Percentiles rank a stretch among this genome's conserved stretches.
Conservation (phyloP, 257 asterid genomes). For the Ocimum tenuiflorum region DNA sequence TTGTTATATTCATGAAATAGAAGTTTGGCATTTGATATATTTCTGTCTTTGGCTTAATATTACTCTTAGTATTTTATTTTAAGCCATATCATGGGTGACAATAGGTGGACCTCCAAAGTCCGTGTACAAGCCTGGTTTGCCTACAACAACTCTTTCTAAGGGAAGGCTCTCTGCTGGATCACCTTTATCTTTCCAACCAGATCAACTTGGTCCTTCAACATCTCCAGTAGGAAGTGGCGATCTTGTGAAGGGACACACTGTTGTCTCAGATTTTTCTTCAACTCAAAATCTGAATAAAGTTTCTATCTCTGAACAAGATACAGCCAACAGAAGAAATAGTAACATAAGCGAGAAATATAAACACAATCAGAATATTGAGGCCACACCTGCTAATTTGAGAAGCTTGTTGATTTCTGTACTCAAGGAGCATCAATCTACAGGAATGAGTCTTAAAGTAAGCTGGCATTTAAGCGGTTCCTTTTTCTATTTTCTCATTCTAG, state of each 20-base stretch:
- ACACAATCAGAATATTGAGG: constrained; percentile 31
- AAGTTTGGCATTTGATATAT: background rate
- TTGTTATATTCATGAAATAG: constrained; percentile 1
- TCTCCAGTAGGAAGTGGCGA: constrained; percentile 53
- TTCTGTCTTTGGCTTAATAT: background rate
- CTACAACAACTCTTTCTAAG: constrained; percentile 47
- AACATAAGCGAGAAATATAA: constrained; percentile 41
- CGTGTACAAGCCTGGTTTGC: constrained; percentile 47
- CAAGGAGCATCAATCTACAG: constrained; percentile 57
- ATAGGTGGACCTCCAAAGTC: constrained; percentile 62
- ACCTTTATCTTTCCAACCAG: constrained; percentile 62
- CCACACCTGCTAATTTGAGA: constrained; percentile 55
- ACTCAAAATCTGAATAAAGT: constrained; percentile 34
- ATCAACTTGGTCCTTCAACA: constrained; percentile 43
- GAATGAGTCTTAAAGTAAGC: constrained; percentile 81
- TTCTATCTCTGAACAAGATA: constrained; percentile 54
- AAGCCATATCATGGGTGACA: constrained; percentile 17
- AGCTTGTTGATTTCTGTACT: constrained; percentile 62
- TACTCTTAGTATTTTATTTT: constrained; percentile 1
- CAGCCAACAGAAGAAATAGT: constrained; percentile 35
- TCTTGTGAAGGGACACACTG: constrained; percentile 41
- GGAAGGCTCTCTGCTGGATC: constrained; percentile 54
- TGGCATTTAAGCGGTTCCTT: constrained; percentile 14
- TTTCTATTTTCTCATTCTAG: constrained; percentile 10
- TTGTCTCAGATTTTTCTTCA: constrained; percentile 35